Evolutionary conservation across 1,139 yeast species (phyloP).

Genomic region (Yamadazyma atlantica): DNA sequence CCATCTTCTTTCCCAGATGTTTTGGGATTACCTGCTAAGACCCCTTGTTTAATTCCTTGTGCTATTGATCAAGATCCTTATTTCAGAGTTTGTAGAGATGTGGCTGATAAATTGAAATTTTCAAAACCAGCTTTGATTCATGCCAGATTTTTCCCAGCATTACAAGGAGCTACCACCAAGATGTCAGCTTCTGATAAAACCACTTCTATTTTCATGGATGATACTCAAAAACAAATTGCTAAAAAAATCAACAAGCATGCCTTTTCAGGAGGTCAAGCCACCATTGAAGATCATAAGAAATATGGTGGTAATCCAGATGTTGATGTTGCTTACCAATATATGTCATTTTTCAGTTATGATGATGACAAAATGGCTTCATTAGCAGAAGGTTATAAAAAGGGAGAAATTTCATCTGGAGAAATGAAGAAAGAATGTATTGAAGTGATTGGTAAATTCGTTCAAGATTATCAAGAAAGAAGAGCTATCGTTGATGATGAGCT

Average conservation of each 20-base stretch:
- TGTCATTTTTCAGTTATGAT: constrained; percentile 85
- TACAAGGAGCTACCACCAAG: constrained; percentile 94
- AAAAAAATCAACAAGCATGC: constrained; percentile 97
- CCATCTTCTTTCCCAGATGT: constrained; percentile 95
- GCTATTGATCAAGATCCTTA: constrained; percentile 99
- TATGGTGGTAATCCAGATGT: constrained; percentile 94
- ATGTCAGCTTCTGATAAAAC: constrained; percentile 90
- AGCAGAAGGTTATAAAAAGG: constrained; percentile 68
- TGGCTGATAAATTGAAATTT: constrained; percentile 87
- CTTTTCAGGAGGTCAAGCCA: constrained; percentile 89
- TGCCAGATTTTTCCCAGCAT: constrained; percentile 96
- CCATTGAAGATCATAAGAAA: constrained; percentile 85
- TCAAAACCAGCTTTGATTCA: constrained; percentile 91
- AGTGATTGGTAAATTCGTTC: constrained; percentile 74
- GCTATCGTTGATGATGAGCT: constrained; percentile 62
- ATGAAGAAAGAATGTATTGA: constrained; percentile 87
- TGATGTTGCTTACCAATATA: constrained; percentile 92
- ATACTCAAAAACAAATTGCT: constrained; percentile 86
- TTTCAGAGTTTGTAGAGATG: constrained; percentile 96
- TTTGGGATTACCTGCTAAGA: constrained; percentile 77
- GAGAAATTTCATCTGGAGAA: constrained; percentile 89
- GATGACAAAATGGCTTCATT: constrained; percentile 71
- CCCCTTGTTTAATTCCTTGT: constrained; percentile 97
- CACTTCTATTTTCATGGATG: constrained; percentile 89
- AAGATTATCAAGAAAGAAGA: constrained; percentile 79